Base-by-base conservation (phyloP, 2,329 filamentous ascomycete genomes). In the Neofusicoccum kwambonambiense region DNA sequence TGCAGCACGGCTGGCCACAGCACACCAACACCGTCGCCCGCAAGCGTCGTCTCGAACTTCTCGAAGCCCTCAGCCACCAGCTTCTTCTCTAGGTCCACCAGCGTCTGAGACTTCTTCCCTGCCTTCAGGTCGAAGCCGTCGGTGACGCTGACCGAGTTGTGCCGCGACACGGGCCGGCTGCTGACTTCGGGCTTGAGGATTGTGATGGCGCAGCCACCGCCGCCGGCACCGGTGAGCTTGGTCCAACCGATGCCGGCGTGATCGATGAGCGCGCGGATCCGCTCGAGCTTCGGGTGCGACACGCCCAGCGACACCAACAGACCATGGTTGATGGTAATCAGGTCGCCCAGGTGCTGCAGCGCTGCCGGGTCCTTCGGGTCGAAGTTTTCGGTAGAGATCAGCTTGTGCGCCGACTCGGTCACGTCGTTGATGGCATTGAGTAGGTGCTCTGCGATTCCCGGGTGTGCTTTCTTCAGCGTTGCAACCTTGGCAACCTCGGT, bases 321-420 rank as follows among this genome's bases (percentile, higher is more conserved):
- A 27, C 94, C 95, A 75, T 99, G 95, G 74, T 99, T 99, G 71
- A 99, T 89, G 13, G 88, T 89, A 83, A 98, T 94, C 41, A 99
- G 82, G 74, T 96, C 90, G 52, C 95, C 95, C 5, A 98, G 82
- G 67, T 89, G 85, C 64, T 86, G 83, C n/a, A 97, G 80, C 44
- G 87, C 85, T 31, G 86, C 82, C 11, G 86, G 82, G 1, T 89
- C 85, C 47, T 83, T 79, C 41, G 85, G 84, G 69, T 94, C 87
- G 73, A 93, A 94, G 41, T 86, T 83, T 0, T 87, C 83, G n/a
- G 85, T 75, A 8, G 77, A 77, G 68, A 89, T 82, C 34, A 86
- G 76, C 31, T 81, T 73, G 70, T 87, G 80, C 12, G 86, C 87
- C 6, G 83, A 84, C 67, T 81, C 79, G 1, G 86, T 88, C 44